phyloP scores from a whole-genome alignment of 495 filamentous ascomycete species.

The Umbilicaria muhlenbergii region DNA sequence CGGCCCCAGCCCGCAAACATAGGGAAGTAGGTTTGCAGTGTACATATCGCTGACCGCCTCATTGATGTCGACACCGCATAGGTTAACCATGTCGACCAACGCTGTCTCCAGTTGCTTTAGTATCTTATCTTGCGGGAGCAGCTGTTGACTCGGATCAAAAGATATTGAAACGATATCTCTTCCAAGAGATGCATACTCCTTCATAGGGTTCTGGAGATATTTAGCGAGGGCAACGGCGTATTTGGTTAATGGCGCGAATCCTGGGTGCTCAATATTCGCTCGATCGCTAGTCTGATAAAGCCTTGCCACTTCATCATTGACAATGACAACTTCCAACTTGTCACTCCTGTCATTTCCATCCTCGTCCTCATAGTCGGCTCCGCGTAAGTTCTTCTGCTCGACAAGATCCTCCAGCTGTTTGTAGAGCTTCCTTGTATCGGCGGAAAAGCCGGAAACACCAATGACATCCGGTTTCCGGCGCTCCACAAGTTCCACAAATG shows the following conservation, averaged over 20 bases:
- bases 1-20: slow-evolving; percentile 83
- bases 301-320: slow-evolving; percentile 91
- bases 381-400: slow-evolving; percentile 52
- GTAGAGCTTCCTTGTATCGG: slow-evolving; percentile 72
- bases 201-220: slow-evolving; percentile 87
- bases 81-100: slow-evolving; percentile 95
- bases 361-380: slow-evolving; percentile 57
- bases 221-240: slow-evolving; percentile 82
- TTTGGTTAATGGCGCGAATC: slow-evolving; percentile 53
- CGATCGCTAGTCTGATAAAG: slow-evolving; percentile 83
- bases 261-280: slow-evolving; percentile 67
- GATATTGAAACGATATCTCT: slow-evolving; percentile 72
- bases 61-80: slow-evolving; percentile 88
- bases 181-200: slow-evolving; percentile 85
- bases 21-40: slow-evolving; percentile 76
- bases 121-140: slow-evolving; percentile 74
- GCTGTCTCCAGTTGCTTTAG: slow-evolving; percentile 76
- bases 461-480: slow-evolving; percentile 79
- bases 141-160: slow-evolving; percentile 79
- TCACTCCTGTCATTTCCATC: slow-evolving; percentile 48
- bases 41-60: slow-evolving; percentile 67
- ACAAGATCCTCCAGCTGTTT: slow-evolving; percentile 63
- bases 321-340: slow-evolving; percentile 68
- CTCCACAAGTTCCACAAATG: slow-evolving; percentile 56
- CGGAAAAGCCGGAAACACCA: slow-evolving; percentile 76